phyloP scores from a whole-genome alignment of 176 grass and related monocot species.

The Neostapfia colusana region DNA sequence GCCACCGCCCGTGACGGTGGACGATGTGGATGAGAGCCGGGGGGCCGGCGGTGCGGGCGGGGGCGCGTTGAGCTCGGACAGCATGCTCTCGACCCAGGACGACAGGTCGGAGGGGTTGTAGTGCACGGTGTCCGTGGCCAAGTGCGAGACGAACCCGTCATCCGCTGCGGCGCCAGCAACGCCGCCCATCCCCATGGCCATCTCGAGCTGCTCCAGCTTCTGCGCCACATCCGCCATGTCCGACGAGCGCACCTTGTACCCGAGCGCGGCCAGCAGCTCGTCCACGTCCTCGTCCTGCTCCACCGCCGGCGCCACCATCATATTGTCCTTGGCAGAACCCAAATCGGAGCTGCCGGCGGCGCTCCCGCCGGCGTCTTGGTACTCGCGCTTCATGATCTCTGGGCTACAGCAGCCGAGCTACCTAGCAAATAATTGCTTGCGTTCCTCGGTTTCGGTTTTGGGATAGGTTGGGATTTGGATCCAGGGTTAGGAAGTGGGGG shows the following conservation, averaged over 20 bases:
- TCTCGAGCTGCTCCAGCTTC: slow-evolving; percentile 99
- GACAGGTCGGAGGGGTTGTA: slow-evolving; percentile 86
- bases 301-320: slow-evolving; percentile 29
- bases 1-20: slow-evolving; percentile 29
- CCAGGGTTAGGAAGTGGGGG: slow-evolving; percentile 33
- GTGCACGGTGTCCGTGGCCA: slow-evolving; percentile 83
- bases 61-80: slow-evolving; percentile 79
- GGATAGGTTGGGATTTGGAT: slow-evolving; percentile 54
- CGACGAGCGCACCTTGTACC: slow-evolving; percentile 90
- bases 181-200: slow-evolving; percentile 81
- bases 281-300: slow-evolving; percentile 72
- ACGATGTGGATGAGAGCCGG: slow-evolving; percentile 26
- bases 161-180: slow-evolving; percentile 26
- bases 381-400: slow-evolving; percentile 73
- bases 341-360: slow-evolving; percentile 15
- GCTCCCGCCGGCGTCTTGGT: slow-evolving; percentile 57
- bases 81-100: slow-evolving; percentile 83
- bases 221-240: slow-evolving; percentile 98
- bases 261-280: slow-evolving; percentile 81
- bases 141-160: slow-evolving; percentile 50
- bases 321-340: slow-evolving; percentile 45
- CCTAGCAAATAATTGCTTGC: slow-evolving; percentile 36
- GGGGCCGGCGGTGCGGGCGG: slow-evolving; percentile 21
- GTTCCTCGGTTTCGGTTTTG: slow-evolving; percentile 39
- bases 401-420: slow-evolving; percentile 12